Evolutionary conservation across 164 flowering plant species (phyloP).

Genomic region (Magnolia officinalis): DNA sequence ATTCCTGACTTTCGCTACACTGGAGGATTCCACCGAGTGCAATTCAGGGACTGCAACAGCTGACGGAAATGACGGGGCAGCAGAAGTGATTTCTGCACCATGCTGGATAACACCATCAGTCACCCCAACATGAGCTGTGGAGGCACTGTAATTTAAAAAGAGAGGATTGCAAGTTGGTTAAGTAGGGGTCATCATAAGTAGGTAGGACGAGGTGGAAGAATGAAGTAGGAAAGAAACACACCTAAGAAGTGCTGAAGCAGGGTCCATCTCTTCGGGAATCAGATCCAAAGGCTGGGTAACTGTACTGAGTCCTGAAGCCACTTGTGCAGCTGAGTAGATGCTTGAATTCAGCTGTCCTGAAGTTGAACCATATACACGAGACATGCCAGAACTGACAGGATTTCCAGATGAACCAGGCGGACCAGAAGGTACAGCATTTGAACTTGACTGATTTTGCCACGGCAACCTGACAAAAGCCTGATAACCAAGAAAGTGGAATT

Average conservation of each 20-base stretch:
- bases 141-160: conserved; percentile 35
- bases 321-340: conserved; percentile 48
- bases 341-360: conserved; percentile 49
- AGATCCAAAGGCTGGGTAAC: conserved; percentile 55
- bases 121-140: conserved; percentile 41
- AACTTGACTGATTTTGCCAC: conserved; percentile 80
- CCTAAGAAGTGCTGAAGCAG: conserved; percentile 56
- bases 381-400: conserved; percentile 34
- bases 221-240: conserved; percentile 12
- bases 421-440: conserved; percentile 49
- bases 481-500: conserved; percentile 3
- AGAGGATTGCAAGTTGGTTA: conserved; percentile 1
- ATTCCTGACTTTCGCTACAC: conserved; percentile 41
- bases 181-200: background rate
- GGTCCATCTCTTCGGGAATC: conserved; percentile 55
- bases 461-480: conserved; percentile 95
- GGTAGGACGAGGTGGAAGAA: background rate
- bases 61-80: conserved; percentile 38
- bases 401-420: conserved; percentile 44
- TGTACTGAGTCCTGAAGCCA: conserved; percentile 40
- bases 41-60: conserved; percentile 45
- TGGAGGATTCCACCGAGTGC: conserved; percentile 40
- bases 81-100: conserved; percentile 37
- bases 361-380: conserved; percentile 44
- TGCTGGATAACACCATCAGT: conserved; percentile 46